A percentile compares a stretch with the other conserved stretches of the same genome.
phyloP scores from a whole-genome alignment of 2,329 filamentous ascomycete genomes.

The Boeremia lycopersici region DNA sequence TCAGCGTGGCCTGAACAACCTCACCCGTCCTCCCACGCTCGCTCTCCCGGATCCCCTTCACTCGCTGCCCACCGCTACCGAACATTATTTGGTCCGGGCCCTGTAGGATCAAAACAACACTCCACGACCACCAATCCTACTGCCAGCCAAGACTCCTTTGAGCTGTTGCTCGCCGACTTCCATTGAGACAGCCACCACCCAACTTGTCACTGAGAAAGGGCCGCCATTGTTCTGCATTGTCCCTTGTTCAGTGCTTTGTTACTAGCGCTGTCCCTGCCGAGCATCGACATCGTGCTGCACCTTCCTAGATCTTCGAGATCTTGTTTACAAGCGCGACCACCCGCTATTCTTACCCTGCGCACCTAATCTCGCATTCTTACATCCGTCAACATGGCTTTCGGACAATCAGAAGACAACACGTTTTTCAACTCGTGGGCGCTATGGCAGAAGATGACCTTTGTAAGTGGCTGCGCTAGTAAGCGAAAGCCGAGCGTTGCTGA shows the following conservation, averaged over 20 bases:
- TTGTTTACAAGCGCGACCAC: conserved; percentile 17
- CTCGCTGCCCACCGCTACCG: conserved; percentile 12
- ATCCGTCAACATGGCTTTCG: conserved; percentile 28
- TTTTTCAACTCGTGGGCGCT: conserved; percentile 68
- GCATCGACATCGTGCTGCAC: conserved; percentile 15
- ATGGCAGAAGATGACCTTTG: conserved; percentile 91
- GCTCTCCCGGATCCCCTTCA: conserved; percentile 14
- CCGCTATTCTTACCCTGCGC: conserved; percentile 27
- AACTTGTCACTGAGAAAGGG: not conserved
- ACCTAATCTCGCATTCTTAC: conserved; percentile 21
- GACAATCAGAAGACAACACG: conserved; percentile 35
- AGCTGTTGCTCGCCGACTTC: conserved; percentile 1
- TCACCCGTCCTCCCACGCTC: conserved; percentile 22
- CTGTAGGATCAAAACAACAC: conserved; percentile 10
- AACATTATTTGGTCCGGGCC: conserved; percentile 5
- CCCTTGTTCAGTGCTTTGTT: conserved; percentile 18
- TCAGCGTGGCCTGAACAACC: conserved; percentile 19
- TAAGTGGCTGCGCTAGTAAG: conserved; percentile 55
- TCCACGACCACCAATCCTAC: not conserved
- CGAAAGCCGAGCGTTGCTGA: conserved; percentile 25
- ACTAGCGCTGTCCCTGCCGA: conserved; percentile 24
- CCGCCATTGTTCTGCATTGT: conserved; percentile 14
- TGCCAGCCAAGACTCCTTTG: not conserved
- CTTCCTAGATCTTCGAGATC: conserved; percentile 22
- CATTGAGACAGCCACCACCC: conserved; percentile 2